A percentile compares a stretch with the other conserved stretches of the same genome.
Evolutionary conservation across 495 filamentous ascomycete species (phyloP).

Genomic region (Hypoxylon rickii): DNA sequence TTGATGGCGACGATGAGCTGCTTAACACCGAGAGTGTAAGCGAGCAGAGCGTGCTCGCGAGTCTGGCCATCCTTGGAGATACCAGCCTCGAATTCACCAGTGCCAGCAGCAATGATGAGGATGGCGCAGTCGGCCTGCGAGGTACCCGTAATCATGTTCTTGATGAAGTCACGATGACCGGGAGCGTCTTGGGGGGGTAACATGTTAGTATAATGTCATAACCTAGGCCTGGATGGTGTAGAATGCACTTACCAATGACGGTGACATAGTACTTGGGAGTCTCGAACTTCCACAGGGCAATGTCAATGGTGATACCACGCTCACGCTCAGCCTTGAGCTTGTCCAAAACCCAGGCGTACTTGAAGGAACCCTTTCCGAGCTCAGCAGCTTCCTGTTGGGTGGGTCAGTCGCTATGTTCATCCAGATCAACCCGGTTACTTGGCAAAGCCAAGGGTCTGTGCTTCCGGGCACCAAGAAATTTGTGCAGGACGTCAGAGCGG

Average conservation of each 20-base stretch:
- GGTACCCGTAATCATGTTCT: conserved; percentile 99
- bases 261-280: conserved; percentile 98
- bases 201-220: conserved; percentile 19
- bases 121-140: conserved; percentile 99
- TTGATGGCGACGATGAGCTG: conserved; percentile 99
- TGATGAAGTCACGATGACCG: conserved; percentile 99
- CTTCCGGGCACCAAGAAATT: conserved; percentile 40
- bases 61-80: conserved; percentile 99
- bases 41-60: conserved; percentile 99
- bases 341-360: conserved; percentile 99
- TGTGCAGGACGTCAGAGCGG: conserved; percentile 37
- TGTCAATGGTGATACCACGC: conserved; percentile 99
- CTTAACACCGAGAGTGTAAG: conserved; percentile 99
- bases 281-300: conserved; percentile 99
- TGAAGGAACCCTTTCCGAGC: conserved; percentile 99
- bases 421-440: neutral
- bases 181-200: conserved; percentile 74
- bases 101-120: conserved; percentile 99
- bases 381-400: conserved; percentile 88
- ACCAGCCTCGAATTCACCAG: conserved; percentile 99
- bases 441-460: conserved; percentile 22
- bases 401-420: conserved; percentile 34
- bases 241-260: conserved; percentile 79
- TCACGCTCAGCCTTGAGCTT: conserved; percentile 99
- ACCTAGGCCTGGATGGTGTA: neutral